These are phyloP conservation scores for Fistulinella prunicolor DNA, from an alignment of 768 basidiomycete species.

Conservation along the genomic window DNA sequence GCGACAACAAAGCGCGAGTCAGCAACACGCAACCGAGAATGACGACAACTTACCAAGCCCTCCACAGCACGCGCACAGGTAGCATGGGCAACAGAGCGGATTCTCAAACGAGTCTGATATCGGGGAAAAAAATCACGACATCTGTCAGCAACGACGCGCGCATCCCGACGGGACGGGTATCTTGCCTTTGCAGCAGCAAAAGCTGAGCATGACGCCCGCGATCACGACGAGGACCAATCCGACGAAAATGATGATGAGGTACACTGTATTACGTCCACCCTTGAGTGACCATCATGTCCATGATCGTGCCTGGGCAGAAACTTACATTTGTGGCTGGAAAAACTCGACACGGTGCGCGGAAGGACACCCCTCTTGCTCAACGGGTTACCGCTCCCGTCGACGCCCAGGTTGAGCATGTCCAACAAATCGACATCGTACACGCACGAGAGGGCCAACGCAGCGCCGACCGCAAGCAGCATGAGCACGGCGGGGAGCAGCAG, in stretches of 20 bases:
- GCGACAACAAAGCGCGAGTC: conserved; percentile 2
- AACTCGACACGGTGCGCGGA: conserved; percentile 24
- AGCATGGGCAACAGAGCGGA: conserved; percentile 67
- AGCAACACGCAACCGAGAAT: background rate
- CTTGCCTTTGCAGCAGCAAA: conserved; percentile 63
- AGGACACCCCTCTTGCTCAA: conserved; percentile 27
- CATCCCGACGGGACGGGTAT: background rate
- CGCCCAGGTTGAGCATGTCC: conserved; percentile 22
- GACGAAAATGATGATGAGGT: conserved; percentile 64
- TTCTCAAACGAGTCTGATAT: conserved; percentile 60
- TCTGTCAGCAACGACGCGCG: background rate
- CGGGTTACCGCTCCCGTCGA: conserved; percentile 29
- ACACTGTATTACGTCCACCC: conserved; percentile 38
- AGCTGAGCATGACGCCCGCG: conserved; percentile 54
- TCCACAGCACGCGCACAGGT: conserved; percentile 70
- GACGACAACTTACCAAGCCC: conserved; percentile 49
- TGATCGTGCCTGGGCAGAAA: too few species aligned
- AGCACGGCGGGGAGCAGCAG: conserved; percentile 37
- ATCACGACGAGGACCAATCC: conserved; percentile 55
- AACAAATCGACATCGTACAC: conserved; percentile 24
- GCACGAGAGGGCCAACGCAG: conserved; percentile 33
- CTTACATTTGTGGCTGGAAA: conserved; percentile 44
- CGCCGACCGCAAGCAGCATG: conserved; percentile 30
- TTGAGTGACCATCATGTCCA: too few species aligned
- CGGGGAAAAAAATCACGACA: too few species aligned